These are phyloP conservation scores for Rosa hybrid DNA, from an alignment of 331 rosid species.

Conservation along the genomic window DNA sequence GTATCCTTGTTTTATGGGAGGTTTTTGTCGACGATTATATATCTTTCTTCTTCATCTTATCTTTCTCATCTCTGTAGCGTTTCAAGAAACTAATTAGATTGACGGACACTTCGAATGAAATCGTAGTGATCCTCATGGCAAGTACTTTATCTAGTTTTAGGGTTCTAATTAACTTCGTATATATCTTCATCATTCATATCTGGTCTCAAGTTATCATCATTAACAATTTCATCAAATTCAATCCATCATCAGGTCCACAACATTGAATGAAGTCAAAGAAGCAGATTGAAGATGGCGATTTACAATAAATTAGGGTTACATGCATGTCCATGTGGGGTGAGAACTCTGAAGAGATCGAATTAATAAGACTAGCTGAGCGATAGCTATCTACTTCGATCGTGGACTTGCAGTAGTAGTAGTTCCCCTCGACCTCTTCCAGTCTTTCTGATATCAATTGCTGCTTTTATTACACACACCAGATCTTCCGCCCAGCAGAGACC, in stretches of 20 bases:
- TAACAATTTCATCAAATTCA: slow-evolving; percentile 1
- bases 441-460: slow-evolving; percentile 4
- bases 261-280: slow-evolving; percentile 65
- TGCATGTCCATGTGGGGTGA: slow-evolving; percentile 32
- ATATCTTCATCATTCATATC: not conserved
- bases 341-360: slow-evolving; percentile 5
- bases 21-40: not conserved
- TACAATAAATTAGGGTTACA: slow-evolving; percentile 25
- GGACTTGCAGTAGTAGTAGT: slow-evolving; percentile 25
- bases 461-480: slow-evolving; percentile 40
- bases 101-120: not conserved
- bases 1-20: too few species aligned
- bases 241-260: slow-evolving; percentile 25
- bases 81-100: not conserved
- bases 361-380: slow-evolving; percentile 1
- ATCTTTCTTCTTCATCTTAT: not conserved
- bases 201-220: not conserved
- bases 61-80: not conserved
- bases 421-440: not conserved
- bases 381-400: slow-evolving; percentile 4
- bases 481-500: slow-evolving; percentile 12
- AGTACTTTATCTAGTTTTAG: not conserved
- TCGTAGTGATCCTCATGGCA: not conserved
- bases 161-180: not conserved
- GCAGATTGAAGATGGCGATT: slow-evolving; percentile 27